phyloP scores from a whole-genome alignment of 495 filamentous ascomycete genomes.

The Xylaria curta region DNA sequence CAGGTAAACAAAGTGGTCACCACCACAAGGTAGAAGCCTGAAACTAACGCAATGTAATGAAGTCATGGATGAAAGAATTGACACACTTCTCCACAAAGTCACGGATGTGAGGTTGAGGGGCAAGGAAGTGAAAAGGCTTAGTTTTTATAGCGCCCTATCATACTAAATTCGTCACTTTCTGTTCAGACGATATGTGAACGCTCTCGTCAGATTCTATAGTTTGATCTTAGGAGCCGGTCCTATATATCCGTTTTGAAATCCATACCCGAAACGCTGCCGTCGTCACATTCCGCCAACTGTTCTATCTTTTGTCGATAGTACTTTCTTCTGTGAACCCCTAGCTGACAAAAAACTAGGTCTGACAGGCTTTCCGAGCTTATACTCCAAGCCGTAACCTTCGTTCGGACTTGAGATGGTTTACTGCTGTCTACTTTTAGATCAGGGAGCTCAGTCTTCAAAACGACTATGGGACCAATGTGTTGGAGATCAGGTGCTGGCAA shows the following conservation, averaged over 20 bases:
- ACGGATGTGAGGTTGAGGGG: too few relatives aligned
- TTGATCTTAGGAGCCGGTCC: too few relatives aligned
- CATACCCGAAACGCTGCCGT: background rate
- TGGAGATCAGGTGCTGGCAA: slow-evolving; percentile 4
- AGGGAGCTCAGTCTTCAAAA: slow-evolving; percentile 8
- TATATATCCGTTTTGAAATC: background rate
- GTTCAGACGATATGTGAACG: too few relatives aligned
- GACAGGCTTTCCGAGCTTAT: background rate
- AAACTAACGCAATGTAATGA: too few relatives aligned
- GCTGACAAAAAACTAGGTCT: background rate
- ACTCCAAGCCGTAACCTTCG: background rate
- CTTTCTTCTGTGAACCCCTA: background rate
- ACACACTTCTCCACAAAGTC: too few relatives aligned
- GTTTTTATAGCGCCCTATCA: too few relatives aligned
- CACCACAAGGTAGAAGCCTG: too few relatives aligned
- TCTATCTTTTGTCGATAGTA: slow-evolving; percentile 1
- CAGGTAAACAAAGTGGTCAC: too few relatives aligned
- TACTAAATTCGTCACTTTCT: too few relatives aligned
- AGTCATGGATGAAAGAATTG: too few relatives aligned
- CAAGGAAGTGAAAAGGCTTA: too few relatives aligned
- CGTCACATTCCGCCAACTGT: background rate
- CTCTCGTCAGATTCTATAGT: too few relatives aligned
- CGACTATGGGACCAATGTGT: slow-evolving; percentile 2
- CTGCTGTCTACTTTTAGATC: background rate
- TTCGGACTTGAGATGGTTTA: background rate